These are phyloP conservation scores for Fulvia fulva DNA, from an alignment of 2,329 filamentous ascomycete species.

Conservation along the genomic window DNA sequence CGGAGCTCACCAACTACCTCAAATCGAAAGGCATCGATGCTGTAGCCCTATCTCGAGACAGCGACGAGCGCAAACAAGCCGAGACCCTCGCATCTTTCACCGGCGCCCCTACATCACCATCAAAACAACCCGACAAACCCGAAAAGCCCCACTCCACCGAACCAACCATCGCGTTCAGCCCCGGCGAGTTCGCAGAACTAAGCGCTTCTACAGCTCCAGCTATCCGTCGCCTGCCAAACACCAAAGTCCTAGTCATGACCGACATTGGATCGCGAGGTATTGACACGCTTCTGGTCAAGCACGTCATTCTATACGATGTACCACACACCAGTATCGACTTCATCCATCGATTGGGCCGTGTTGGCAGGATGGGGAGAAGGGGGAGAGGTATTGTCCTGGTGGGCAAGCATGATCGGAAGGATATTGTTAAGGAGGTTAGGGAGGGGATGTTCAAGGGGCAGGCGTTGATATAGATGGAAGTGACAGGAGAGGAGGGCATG, in stretches of 20 bases:
- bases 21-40: constrained; percentile 83
- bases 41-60: constrained; percentile 78
- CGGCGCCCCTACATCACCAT: constrained; percentile 15
- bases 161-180: constrained; percentile 3
- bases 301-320: constrained; percentile 95
- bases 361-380: constrained; percentile 86
- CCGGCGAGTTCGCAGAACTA: constrained; percentile 8
- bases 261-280: constrained; percentile 90
- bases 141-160: too few relatives aligned
- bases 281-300: constrained; percentile 84
- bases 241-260: constrained; percentile 89
- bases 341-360: constrained; percentile 88
- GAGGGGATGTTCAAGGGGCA: constrained; percentile 59
- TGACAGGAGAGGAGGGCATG: too few relatives aligned
- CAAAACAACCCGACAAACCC: background rate
- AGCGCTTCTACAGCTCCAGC: background rate
- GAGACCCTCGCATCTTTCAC: constrained; percentile 77
- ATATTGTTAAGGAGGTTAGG: constrained; percentile 87
- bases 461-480: constrained; percentile 43
- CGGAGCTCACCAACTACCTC: constrained; percentile 75
- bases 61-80: constrained; percentile 68
- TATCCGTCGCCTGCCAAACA: constrained; percentile 62
- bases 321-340: constrained; percentile 97
- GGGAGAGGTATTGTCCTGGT: constrained; percentile 87
- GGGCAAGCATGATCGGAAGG: constrained; percentile 81